Base-by-base conservation (phyloP, 1,284 basidiomycete species). In the Cryptococcus jaspeensis region DNA sequence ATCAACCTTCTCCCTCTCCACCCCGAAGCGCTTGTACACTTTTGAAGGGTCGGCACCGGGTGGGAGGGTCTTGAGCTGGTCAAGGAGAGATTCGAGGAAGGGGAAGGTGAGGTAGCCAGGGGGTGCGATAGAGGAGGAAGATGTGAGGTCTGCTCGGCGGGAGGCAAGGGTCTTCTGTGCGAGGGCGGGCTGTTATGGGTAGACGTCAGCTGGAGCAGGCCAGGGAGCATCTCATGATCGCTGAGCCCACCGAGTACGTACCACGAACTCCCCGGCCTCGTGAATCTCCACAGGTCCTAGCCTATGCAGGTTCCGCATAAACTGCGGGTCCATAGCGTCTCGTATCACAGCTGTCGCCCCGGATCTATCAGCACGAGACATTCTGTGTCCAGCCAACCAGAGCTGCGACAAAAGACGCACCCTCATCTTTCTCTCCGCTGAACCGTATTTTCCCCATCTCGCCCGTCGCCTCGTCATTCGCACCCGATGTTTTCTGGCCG, bases 301-400 rank as follows among this genome's bases (percentile, higher is more conserved):
- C 43, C 77, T 81, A 61, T 71, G 84, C 49, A 93, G 76, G 66
- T 90, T 91, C 35, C 84, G 80, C 67, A 89, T 73, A 58, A 92
- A 85, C 52, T 92, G 84, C 1, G 89, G 88, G 71, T 92, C 90
- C 62, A 79, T 81, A 7, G 84, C 83, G 69, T 92, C 89, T 59
- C 74, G 76, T 58, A 84, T 79, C 62, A 91, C 85, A 3, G 78
- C 90, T 91, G 65, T 20, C 7, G 20, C 16, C 3, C 20, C 32
- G 13, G 18, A 28, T 9, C 45, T 8, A 16, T 47, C 22, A 12
- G 23, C 23, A 6, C 15, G n/a, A 15, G 7, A 8, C n/a, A 35
- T 7, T 43, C n/a, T 11, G 11, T 13, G 11, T 13, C 25, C 46
- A 2, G 40, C 36, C 36, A 40, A 18, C 11, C 6, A 41, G 16